These are phyloP conservation scores for Myxozyma nipponensis DNA, from an alignment of 805 yeast species.

Conservation along the genomic window DNA sequence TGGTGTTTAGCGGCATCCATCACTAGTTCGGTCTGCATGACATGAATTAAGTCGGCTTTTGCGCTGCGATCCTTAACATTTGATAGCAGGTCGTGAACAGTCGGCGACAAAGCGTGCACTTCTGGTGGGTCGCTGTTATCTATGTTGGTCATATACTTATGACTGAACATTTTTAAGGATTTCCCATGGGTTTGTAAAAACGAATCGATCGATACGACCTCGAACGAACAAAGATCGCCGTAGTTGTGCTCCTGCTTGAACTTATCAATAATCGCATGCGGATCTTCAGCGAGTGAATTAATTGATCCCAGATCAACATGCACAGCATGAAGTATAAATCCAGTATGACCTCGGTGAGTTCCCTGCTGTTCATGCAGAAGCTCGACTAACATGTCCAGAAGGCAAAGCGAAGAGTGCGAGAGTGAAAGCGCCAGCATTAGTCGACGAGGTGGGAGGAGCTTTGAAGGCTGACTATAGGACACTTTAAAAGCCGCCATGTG, in stretches of 20 bases:
- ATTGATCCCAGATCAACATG: constrained; percentile 44
- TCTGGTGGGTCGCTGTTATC: neutral
- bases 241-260: constrained; percentile 34
- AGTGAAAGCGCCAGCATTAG: constrained; percentile 18
- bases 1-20: constrained; percentile 45
- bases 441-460: constrained; percentile 46
- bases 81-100: constrained; percentile 41
- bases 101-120: neutral
- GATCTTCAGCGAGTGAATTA: neutral
- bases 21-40: constrained; percentile 49
- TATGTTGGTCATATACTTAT: constrained; percentile 1
- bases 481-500: constrained; percentile 78
- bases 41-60: constrained; percentile 54
- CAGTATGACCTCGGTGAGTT: constrained; percentile 63
- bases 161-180: neutral
- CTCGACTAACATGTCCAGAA: constrained; percentile 62
- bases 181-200: constrained; percentile 3
- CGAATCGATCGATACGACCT: constrained; percentile 1
- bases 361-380: constrained; percentile 57
- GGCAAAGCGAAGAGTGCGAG: constrained; percentile 47
- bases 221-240: constrained; percentile 33
- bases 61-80: constrained; percentile 51
- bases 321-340: constrained; percentile 57
- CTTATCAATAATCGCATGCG: constrained; percentile 28
- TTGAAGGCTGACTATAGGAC: constrained; percentile 49